Conservation (phyloP, 306 rosid genomes). For the Calophaca sinica region DNA sequence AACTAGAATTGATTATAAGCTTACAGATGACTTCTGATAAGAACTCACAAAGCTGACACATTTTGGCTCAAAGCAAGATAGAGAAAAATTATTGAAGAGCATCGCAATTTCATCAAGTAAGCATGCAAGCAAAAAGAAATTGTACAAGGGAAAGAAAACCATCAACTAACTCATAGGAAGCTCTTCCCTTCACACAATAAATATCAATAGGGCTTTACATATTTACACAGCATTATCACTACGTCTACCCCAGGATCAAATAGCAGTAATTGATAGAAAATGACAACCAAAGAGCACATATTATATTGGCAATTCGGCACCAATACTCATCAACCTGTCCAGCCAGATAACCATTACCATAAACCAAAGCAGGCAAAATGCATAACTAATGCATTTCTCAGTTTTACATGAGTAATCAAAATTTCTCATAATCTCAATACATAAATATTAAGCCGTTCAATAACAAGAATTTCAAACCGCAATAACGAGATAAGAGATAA, state of each 20-base stretch:
- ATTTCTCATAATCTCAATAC: constrained; percentile 20
- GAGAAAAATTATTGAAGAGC: constrained; percentile 20
- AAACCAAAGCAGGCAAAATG: constrained; percentile 31
- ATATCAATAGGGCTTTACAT: constrained; percentile 14
- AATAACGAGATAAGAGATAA: constrained; percentile 20
- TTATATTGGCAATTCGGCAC: constrained; percentile 5
- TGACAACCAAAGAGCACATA: constrained; percentile 29
- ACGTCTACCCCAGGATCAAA: constrained; percentile 26
- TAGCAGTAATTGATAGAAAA: constrained; percentile 26
- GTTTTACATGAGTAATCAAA: constrained; percentile 22
- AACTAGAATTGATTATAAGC: constrained; percentile 40
- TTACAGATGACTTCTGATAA: constrained; percentile 19
- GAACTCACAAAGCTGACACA: constrained; percentile 9
- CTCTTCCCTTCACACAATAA: constrained; percentile 26
- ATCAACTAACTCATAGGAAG: constrained; percentile 18
- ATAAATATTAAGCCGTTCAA: constrained; percentile 3
- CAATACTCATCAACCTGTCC: constrained; percentile 3
- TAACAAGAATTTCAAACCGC: constrained; percentile 35
- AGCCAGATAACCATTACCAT: constrained; percentile 31
- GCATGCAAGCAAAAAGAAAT: neutral
- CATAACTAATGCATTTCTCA: constrained; percentile 37
- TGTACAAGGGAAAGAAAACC: constrained; percentile 3
- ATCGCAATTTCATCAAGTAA: constrained; percentile 20
- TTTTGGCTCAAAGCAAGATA: constrained; percentile 26
- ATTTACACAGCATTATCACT: neutral